Evolutionary conservation across 805 yeast species (phyloP), one percentile per base, ranked within the genome.

Genomic region (Saccharomycopsis javanensis): DNA sequence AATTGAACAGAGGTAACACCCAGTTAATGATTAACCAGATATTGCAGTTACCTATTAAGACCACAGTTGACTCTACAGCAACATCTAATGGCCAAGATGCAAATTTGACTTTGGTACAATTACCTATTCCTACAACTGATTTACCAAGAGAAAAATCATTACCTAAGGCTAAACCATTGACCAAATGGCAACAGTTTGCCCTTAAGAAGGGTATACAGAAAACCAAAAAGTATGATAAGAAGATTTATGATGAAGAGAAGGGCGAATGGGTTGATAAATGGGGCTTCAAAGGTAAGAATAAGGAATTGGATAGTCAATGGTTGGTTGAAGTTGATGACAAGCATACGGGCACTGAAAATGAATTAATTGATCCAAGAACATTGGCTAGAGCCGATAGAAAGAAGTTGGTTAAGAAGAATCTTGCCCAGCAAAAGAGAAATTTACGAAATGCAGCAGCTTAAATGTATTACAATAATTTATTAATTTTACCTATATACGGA

Each of bases 201-300:
- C 86, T 86, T 59, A 88, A 82, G 79, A 94, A 94, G 75, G 98
- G 98, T 67, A 94, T 94, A 69, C 77, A 86, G 72, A 80, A 95
- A 73, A 91, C 88, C 77, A 88, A 87, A 60, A 90, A 85, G 70
- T 84, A 87, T 30, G 97, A 96, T 51, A 94, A 88, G 73, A 76
- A 85, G 80, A 89, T 88, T 0, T 94, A 75, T 65, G 96, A 94
- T 71, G 98, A 94, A 71, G 94, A 80, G 33, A 73, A 80, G 31
- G 91, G 92, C 54, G 91, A 90, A 72, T 94, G 99, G 99, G 96
- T 86, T 60, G 92, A 96, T 65, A 92, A 90, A 72, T 94, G 99
- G 99, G 99, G 99, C 60, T 92, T 86, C 75, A 85, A 86, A 63
- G 98, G 98, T 67, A 82, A 82, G 72, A 94, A 94, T 72, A 92